Evolutionary conservation across 2,329 filamentous ascomycete genomes (phyloP).

Genomic region (Epichloe glyceriae): DNA sequence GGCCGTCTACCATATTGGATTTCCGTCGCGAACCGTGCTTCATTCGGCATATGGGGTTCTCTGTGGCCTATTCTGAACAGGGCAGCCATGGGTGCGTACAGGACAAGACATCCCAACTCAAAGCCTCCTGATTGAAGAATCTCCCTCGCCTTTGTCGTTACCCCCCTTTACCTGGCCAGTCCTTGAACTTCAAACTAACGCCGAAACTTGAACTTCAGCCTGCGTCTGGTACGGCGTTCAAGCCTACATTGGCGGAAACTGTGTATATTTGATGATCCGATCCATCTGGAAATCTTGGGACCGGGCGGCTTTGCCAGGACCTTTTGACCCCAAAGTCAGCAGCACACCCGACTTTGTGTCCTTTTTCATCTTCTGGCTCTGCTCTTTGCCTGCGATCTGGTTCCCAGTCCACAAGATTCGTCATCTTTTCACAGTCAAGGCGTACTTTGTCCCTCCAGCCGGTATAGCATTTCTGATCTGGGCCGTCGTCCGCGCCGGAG

Average conservation of each 20-base stretch:
- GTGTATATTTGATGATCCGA: slow-evolving; percentile 79
- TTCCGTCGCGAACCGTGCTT: slow-evolving; percentile 64
- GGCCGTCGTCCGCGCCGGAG: slow-evolving; percentile 69
- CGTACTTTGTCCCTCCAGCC: slow-evolving; percentile 70
- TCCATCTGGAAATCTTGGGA: slow-evolving; percentile 66
- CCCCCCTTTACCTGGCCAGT: too few species aligned
- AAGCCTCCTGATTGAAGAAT: neutral
- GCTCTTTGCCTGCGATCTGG: slow-evolving; percentile 73
- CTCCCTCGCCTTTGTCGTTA: neutral
- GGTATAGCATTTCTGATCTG: slow-evolving; percentile 80
- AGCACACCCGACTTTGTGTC: slow-evolving; percentile 63
- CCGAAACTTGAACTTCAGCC: slow-evolving; percentile 26
- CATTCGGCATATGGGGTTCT: slow-evolving; percentile 80
- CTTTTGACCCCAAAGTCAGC: slow-evolving; percentile 51
- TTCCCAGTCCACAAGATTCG: slow-evolving; percentile 81
- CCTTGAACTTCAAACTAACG: neutral
- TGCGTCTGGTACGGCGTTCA: slow-evolving; percentile 85
- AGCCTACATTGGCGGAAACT: slow-evolving; percentile 71
- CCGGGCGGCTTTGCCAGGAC: slow-evolving; percentile 48
- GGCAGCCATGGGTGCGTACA: slow-evolving; percentile 53
- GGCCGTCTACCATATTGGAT: slow-evolving; percentile 77
- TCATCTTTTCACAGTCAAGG: slow-evolving; percentile 84
- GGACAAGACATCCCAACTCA: neutral
- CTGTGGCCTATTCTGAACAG: slow-evolving; percentile 84
- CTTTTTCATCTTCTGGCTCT: slow-evolving; percentile 79